Conservation (phyloP, 495 filamentous ascomycete species). For the Diplogelasinospora grovesii region DNA sequence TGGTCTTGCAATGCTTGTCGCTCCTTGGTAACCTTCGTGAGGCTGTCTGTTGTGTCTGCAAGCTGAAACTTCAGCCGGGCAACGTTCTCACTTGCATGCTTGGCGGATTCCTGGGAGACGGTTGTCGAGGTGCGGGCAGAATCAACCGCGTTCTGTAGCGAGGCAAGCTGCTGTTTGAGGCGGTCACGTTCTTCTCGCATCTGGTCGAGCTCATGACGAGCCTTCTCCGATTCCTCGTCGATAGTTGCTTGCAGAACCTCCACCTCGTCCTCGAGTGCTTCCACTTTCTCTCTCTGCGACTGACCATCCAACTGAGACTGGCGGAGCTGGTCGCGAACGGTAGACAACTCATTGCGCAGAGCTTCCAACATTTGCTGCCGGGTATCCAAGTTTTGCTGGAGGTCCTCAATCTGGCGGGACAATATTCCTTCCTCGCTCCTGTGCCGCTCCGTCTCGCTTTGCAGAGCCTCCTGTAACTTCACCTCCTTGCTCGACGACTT, state of each 20-base stretch:
- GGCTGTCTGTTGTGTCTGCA: slow-evolving; percentile 25
- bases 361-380: slow-evolving; percentile 35
- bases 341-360: slow-evolving; percentile 44
- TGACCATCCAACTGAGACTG: slow-evolving; percentile 58
- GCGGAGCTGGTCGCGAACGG: slow-evolving; percentile 61
- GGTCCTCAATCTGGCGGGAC: slow-evolving; percentile 37
- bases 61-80: slow-evolving; percentile 28
- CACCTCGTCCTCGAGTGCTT: slow-evolving; percentile 74
- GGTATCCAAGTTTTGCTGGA: slow-evolving; percentile 39
- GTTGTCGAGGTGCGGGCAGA: slow-evolving; percentile 14
- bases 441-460: slow-evolving; percentile 38
- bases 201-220: slow-evolving; percentile 46
- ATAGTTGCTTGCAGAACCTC: slow-evolving; percentile 66
- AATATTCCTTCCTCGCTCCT: slow-evolving; percentile 33
- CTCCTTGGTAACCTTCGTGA: slow-evolving; percentile 43
- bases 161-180: slow-evolving; percentile 44
- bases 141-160: slow-evolving; percentile 13
- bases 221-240: slow-evolving; percentile 70
- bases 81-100: slow-evolving; percentile 19
- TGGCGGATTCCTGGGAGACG: slow-evolving; percentile 20
- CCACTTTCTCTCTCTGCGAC: slow-evolving; percentile 57
- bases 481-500: slow-evolving; percentile 57
- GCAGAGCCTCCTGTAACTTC: slow-evolving; percentile 51
- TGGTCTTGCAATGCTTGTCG: slow-evolving; percentile 59
- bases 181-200: slow-evolving; percentile 43